Evolutionary conservation across 208 protist species (phyloP).

Genomic region (Trypanosoma cruzi): DNA sequence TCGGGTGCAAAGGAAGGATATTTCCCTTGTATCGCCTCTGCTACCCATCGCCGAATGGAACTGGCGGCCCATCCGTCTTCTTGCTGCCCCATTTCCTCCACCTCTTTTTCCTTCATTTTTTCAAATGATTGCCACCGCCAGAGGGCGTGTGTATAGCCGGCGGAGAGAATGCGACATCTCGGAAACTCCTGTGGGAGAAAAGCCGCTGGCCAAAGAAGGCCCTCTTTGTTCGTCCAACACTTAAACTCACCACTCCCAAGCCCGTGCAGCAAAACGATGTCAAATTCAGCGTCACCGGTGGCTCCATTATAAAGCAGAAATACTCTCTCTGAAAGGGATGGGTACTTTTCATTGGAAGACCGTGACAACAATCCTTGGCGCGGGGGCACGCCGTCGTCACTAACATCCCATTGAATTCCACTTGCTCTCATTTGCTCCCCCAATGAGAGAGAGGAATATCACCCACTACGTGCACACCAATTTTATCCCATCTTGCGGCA

Average conservation of each 20-base stretch:
- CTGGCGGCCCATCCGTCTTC: conserved; percentile 2
- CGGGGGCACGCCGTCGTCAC: not conserved
- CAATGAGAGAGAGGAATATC: conserved; percentile 15
- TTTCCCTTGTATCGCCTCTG: conserved; percentile 1
- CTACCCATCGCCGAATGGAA: not conserved
- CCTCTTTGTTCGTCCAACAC: conserved; percentile 59
- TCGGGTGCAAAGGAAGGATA: not conserved
- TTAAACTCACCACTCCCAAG: conserved; percentile 72
- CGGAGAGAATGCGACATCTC: conserved; percentile 48
- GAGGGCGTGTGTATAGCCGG: conserved; percentile 63
- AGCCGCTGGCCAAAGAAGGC: conserved; percentile 58
- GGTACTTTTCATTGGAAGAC: not conserved
- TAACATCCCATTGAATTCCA: not conserved
- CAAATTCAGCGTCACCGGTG: conserved; percentile 35
- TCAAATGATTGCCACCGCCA: conserved; percentile 40
- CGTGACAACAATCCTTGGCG: not conserved
- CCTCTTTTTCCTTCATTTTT: not conserved
- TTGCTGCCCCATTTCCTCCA: conserved; percentile 11
- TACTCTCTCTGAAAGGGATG: conserved; percentile 10
- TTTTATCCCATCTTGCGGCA: not conserved
- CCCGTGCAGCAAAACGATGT: conserved; percentile 69
- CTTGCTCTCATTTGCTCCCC: not conserved
- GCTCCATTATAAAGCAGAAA: conserved; percentile 19
- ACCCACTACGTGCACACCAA: not conserved
- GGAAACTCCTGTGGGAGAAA: conserved; percentile 78